Evolutionary conservation across 2,329 filamentous ascomycete species (phyloP), one percentile per base, ranked within the genome.

Genomic region (Eutypella sp.): DNA sequence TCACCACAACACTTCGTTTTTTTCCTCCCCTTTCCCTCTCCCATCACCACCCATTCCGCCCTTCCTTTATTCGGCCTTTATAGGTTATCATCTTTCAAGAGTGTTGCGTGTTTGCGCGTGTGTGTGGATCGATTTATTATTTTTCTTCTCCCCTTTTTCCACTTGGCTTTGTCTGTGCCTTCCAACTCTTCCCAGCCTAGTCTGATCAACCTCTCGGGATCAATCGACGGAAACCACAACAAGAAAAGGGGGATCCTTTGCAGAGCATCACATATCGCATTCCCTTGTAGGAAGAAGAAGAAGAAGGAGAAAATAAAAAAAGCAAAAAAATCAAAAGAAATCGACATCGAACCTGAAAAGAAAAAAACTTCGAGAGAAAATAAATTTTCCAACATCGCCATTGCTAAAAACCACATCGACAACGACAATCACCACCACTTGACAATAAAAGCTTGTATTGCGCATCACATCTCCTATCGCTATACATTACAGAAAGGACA

Each of bases 11-110:
- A 50, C 47, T 44, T 49, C n/a, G n/a, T 44, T 53, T 56, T 51
- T 51, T 55, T 49, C 49, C 57, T 47, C 55, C 49, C 56, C 52
- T 57, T 62, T 59, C 58, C 58, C 56, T 52, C 51, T 47, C 53
- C 54, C 54, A 53, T 57, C 51, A 54, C 56, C 59, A 56, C 49
- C 51, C 51, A 51, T 51, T 52, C 53, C 54, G 54, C 55, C 59
- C 59, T 62, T 64, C 59, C 59, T 62, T 63, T 61, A 54, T 60
- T 56, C 54, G 57, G 53, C 56, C 55, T 56, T 47, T 44, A 46
- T n/a, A n/a, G n/a, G 42, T 53, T 51, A 47, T 56, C 57, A 60
- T 57, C 63, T 56, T 63, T 57, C 56, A 53, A 56, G 49, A 51
- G 51, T 55, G 51, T 47, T 54, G 50, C 50, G 50, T 57, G 57